These are phyloP conservation scores for Exserohilum rostratum DNA, from an alignment of 2,329 filamentous ascomycete species.

Conservation along the genomic window DNA sequence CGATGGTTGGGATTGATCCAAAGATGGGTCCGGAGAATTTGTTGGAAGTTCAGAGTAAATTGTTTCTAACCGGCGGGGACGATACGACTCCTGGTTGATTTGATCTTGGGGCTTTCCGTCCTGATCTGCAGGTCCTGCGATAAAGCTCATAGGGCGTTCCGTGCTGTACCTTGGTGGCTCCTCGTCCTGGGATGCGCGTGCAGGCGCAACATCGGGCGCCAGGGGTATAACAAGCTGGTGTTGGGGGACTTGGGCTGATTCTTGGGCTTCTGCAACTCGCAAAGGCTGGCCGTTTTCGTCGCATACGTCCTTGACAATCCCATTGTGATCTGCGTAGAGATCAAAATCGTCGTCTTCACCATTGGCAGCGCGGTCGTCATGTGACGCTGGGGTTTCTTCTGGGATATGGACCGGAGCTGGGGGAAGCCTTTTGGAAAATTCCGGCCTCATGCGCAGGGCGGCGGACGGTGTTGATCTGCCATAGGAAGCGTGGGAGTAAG, in stretches of 20 bases:
- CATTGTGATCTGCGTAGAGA: conserved; percentile 47
- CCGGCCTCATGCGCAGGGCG: conserved; percentile 32
- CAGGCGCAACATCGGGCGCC: conserved; percentile 6
- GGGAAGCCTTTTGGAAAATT: conserved; percentile 26
- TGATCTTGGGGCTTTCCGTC: conserved; percentile 46
- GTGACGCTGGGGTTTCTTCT: conserved; percentile 27
- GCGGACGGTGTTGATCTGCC: conserved; percentile 41
- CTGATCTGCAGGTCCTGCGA: conserved; percentile 42
- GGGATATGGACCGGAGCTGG: conserved; percentile 30
- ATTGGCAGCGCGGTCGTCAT: conserved; percentile 22
- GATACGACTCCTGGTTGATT: conserved; percentile 33
- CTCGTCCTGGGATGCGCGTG: conserved; percentile 24
- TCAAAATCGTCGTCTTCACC: conserved; percentile 39
- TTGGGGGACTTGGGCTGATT: conserved; percentile 8
- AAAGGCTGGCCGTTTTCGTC: conserved; percentile 40
- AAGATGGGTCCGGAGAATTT: conserved; percentile 8
- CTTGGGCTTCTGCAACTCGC: conserved; percentile 24
- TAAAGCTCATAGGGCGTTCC: conserved; percentile 48
- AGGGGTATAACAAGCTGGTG: conserved; percentile 5
- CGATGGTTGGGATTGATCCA: conserved; percentile 2
- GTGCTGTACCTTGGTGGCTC: conserved; percentile 34
- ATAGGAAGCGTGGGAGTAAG: conserved; percentile 39
- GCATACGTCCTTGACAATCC: conserved; percentile 43
- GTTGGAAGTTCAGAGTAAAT: conserved; percentile 18
- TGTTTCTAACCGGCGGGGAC: conserved; percentile 5